Percentiles rank a stretch among this genome's conserved stretches.
Evolutionary conservation across 2,329 filamentous ascomycete genomes (phyloP).

Genomic region (Ilyonectria mors-panacis): DNA sequence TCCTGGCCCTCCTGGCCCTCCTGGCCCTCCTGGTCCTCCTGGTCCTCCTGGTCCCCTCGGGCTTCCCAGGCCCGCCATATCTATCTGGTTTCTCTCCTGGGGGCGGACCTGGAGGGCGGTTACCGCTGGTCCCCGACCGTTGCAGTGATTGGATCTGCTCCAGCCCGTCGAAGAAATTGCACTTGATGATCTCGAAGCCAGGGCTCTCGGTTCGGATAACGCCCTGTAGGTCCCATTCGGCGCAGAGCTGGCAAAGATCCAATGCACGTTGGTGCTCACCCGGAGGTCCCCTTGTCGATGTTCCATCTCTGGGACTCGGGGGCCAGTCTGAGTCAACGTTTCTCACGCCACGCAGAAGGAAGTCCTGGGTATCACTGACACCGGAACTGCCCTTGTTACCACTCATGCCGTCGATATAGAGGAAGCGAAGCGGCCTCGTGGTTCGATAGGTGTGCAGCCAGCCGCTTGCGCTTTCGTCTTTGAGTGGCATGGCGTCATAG

Average conservation of each 20-base stretch:
- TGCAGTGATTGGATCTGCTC: constrained; percentile 47
- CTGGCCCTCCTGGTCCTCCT: background rate
- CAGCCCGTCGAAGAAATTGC: constrained; percentile 64
- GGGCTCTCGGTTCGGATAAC: constrained; percentile 72
- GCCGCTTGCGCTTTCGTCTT: constrained; percentile 47
- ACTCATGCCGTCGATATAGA: constrained; percentile 73
- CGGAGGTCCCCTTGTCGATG: constrained; percentile 1
- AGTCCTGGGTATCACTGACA: constrained; percentile 21
- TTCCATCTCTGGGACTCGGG: constrained; percentile 55
- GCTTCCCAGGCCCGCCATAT: background rate
- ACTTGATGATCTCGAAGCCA: constrained; percentile 76
- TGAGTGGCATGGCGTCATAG: background rate
- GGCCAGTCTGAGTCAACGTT: constrained; percentile 40
- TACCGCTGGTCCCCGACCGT: constrained; percentile 47
- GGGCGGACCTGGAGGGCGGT: background rate
- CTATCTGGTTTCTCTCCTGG: background rate
- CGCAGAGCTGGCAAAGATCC: constrained; percentile 21
- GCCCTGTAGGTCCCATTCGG: constrained; percentile 57
- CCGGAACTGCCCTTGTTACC: constrained; percentile 63
- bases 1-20: background rate
- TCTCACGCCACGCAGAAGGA: constrained; percentile 15
- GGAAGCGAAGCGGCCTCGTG: constrained; percentile 61
- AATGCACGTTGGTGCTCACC: constrained; percentile 49
- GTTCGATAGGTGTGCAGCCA: constrained; percentile 70
- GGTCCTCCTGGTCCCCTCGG: background rate